Percentiles rank a stretch among this genome's conserved stretches.
phyloP scores from a whole-genome alignment of 1,284 basidiomycete species.

The Cryptococcus wingfieldii region DNA sequence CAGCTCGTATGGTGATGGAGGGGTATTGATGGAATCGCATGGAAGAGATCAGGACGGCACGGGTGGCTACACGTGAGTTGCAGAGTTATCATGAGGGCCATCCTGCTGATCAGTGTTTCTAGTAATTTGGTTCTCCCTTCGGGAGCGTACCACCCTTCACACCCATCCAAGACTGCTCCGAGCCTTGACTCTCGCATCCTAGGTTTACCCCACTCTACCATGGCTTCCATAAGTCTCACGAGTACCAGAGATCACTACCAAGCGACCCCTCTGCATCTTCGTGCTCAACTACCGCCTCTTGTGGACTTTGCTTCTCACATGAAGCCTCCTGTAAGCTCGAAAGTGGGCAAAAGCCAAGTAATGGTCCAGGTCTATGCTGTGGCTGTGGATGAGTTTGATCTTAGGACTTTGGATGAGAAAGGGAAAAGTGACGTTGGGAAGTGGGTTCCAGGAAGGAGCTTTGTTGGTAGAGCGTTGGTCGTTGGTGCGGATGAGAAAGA shows the following conservation, averaged over 20 bases:
- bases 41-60: slow-evolving; percentile 23
- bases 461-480: slow-evolving; percentile 73
- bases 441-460: slow-evolving; percentile 68
- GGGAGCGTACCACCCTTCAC: slow-evolving; percentile 51
- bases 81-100: neutral
- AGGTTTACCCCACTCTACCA: slow-evolving; percentile 73
- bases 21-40: slow-evolving; percentile 37
- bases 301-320: slow-evolving; percentile 63
- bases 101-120: slow-evolving; percentile 46
- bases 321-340: slow-evolving; percentile 59
- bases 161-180: slow-evolving; percentile 49
- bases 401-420: slow-evolving; percentile 57
- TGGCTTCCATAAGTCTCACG: slow-evolving; percentile 67
- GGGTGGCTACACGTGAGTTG: slow-evolving; percentile 39
- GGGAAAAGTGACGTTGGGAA: slow-evolving; percentile 41
- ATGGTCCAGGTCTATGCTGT: slow-evolving; percentile 82
- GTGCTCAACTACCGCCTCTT: slow-evolving; percentile 43
- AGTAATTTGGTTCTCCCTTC: slow-evolving; percentile 68
- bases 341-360: slow-evolving; percentile 62
- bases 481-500: slow-evolving; percentile 74
- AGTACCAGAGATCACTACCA: slow-evolving; percentile 21
- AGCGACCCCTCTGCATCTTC: slow-evolving; percentile 52
- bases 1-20: slow-evolving; percentile 29
- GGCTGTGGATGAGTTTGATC: slow-evolving; percentile 69
- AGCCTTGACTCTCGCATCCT: slow-evolving; percentile 65